Evolutionary conservation across 208 protist species (phyloP).

Genomic region (Porcisia hertigi): DNA sequence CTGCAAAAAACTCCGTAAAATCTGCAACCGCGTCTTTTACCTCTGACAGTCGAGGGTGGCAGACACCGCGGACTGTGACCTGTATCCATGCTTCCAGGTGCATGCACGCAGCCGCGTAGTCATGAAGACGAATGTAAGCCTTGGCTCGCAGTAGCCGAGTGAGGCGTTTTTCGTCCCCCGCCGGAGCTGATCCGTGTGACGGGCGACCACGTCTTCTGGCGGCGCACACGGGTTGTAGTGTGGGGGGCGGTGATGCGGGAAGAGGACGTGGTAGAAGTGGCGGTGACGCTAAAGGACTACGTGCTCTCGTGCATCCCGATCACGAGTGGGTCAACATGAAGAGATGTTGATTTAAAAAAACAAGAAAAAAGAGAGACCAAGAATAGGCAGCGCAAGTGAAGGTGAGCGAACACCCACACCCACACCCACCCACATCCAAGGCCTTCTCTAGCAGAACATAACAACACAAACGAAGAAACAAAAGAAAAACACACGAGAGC

Average conservation of each 20-base stretch:
- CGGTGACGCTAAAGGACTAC: neutral
- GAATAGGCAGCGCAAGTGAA: neutral
- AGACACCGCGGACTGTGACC: constrained; percentile 39
- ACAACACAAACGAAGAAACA: no score
- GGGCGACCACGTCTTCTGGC: constrained; percentile 37
- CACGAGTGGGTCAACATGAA: neutral
- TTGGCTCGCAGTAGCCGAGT: constrained; percentile 42
- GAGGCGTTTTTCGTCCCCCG: constrained; percentile 23
- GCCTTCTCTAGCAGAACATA: no score
- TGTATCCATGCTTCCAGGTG: constrained; percentile 48
- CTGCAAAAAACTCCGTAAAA: constrained; percentile 62
- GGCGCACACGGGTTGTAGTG: constrained; percentile 37
- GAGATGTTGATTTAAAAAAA: neutral
- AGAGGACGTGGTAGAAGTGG: neutral
- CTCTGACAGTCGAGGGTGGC: constrained; percentile 47
- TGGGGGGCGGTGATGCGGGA: neutral
- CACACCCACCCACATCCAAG: neutral
- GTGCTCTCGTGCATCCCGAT: neutral
- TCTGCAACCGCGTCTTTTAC: constrained; percentile 64
- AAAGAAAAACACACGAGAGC: neutral
- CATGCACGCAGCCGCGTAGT: constrained; percentile 37
- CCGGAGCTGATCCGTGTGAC: constrained; percentile 26
- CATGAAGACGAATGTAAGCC: constrained; percentile 38
- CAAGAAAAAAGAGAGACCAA: neutral
- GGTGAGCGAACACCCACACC: neutral